phyloP scores from a whole-genome alignment of 768 basidiomycete genomes.

The Tubosaeta sp. region DNA sequence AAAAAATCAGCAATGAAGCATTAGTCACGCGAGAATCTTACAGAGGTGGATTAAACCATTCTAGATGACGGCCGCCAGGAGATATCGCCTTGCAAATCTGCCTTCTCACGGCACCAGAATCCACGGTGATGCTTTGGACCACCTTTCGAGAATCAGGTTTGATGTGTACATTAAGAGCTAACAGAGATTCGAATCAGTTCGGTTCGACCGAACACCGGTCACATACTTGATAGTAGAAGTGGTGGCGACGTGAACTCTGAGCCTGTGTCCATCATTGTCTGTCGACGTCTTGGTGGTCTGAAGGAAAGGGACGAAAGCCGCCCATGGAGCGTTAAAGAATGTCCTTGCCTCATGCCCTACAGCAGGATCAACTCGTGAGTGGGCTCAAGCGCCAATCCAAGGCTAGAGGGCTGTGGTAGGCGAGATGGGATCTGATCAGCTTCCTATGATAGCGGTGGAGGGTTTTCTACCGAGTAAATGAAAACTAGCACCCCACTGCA shows the following conservation, averaged over 20 bases:
- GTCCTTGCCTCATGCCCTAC: background rate
- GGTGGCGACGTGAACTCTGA: background rate
- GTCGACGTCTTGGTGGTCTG: too few relatives aligned
- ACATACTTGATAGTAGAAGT: background rate
- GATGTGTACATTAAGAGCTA: background rate
- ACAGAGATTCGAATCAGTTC: background rate
- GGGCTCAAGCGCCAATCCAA: background rate
- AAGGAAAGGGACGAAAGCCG: background rate
- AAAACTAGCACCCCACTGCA: too few relatives aligned
- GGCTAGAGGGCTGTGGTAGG: background rate
- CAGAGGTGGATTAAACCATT: background rate
- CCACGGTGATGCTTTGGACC: background rate
- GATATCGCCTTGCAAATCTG: background rate
- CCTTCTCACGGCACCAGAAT: background rate
- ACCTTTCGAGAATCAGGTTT: background rate
- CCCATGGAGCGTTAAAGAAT: background rate
- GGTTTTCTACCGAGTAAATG: too few relatives aligned
- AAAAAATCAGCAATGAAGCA: background rate
- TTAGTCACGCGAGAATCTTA: background rate
- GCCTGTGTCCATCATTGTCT: too few relatives aligned
- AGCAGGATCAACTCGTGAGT: background rate
- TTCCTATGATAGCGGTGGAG: background rate
- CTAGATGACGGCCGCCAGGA: background rate
- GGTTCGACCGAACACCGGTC: background rate
- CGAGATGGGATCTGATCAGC: background rate